Evolutionary conservation across 768 basidiomycete species (phyloP).

Genomic region (Lentinula lateritia): DNA sequence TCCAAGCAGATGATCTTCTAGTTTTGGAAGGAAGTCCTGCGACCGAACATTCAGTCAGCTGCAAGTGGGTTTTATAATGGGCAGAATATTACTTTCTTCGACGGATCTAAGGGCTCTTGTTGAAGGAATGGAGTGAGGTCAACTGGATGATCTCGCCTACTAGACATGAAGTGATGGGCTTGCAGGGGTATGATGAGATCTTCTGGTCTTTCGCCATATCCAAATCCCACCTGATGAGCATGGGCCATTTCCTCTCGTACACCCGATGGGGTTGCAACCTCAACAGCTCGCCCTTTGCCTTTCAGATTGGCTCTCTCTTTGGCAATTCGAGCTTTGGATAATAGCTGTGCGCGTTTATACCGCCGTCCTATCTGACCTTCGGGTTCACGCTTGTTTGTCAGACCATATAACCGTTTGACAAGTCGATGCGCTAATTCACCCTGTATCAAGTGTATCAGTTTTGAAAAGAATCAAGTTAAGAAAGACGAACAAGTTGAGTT

Average conservation of each 20-base stretch:
- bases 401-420: constrained; percentile 26
- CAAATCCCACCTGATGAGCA: not conserved
- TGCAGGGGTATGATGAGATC: too few relatives aligned
- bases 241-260: not conserved
- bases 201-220: too few relatives aligned
- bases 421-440: constrained; percentile 29
- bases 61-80: not conserved
- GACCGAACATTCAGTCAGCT: not conserved
- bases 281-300: not conserved
- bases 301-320: not conserved
- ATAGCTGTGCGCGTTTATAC: not conserved
- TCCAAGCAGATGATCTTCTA: constrained; percentile 24
- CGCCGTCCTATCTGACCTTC: constrained; percentile 17
- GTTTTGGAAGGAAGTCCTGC: constrained; percentile 19
- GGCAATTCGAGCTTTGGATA: too few relatives aligned
- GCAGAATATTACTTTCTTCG: too few relatives aligned
- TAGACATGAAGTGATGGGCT: too few relatives aligned
- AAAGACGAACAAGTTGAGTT: too few relatives aligned
- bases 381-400: constrained; percentile 20
- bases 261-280: too few relatives aligned
- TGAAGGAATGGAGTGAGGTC: too few relatives aligned
- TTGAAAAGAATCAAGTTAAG: too few relatives aligned
- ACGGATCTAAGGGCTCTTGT: too few relatives aligned
- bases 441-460: constrained; percentile 12
- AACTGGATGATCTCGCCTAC: too few relatives aligned